phyloP scores from a whole-genome alignment of 768 basidiomycete genomes.

The Macrocybe gigantea region DNA sequence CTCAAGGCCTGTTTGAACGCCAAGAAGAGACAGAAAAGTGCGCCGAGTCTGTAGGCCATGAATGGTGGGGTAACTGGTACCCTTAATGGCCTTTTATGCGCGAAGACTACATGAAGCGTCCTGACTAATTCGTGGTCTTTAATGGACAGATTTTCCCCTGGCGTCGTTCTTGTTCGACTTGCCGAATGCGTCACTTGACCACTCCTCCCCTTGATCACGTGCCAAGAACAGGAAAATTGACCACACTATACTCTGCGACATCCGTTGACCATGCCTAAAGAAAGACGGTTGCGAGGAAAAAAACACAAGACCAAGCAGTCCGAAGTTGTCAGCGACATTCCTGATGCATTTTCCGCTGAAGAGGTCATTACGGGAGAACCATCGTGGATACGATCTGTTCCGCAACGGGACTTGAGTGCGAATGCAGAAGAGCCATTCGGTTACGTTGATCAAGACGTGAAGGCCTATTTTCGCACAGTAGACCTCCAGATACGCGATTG shows the following conservation, averaged over 20 bases:
- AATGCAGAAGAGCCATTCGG: conserved; percentile 82
- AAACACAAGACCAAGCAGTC: conserved; percentile 11
- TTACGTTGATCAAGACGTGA: conserved; percentile 82
- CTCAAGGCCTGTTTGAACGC: no score
- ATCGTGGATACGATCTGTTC: conserved; percentile 62
- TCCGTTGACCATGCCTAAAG: conserved; percentile 11
- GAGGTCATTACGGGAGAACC: conserved; percentile 33
- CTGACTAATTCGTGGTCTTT: no score
- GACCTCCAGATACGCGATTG: conserved; percentile 85
- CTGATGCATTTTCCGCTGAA: no score
- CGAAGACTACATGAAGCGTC: no score
- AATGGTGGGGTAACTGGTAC: no score
- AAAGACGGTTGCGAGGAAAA: conserved; percentile 13
- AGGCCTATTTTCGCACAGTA: conserved; percentile 88
- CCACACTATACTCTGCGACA: background rate
- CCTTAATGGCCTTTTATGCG: no score
- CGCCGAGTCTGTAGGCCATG: no score
- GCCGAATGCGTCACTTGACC: no score
- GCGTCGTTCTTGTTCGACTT: no score
- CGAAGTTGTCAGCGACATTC: background rate
- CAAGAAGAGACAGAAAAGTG: no score
- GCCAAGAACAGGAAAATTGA: background rate
- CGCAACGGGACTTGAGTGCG: conserved; percentile 25
- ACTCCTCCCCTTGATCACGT: background rate
- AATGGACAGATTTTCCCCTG: background rate